These are phyloP conservation scores for Penicillium silybi DNA, from an alignment of 495 filamentous ascomycete species.

Conservation along the genomic window DNA sequence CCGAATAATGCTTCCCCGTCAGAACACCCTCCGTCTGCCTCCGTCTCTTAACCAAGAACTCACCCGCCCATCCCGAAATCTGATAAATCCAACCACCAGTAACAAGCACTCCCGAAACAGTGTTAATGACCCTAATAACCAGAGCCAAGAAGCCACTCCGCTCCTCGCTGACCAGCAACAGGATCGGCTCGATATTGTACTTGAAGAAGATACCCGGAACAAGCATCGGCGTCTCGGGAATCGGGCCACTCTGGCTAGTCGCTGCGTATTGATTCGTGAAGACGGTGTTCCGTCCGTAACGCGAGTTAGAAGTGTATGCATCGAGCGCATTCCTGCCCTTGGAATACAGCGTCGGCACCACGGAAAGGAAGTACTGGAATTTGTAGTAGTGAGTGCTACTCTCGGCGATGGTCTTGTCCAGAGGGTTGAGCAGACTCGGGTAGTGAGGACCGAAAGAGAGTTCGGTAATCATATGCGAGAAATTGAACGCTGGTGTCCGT, in stretches of 20 bases:
- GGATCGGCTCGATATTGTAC: constrained; percentile 97
- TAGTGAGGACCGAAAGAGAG: constrained; percentile 96
- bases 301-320: constrained; percentile 26
- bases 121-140: constrained; percentile 69
- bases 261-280: constrained; percentile 98
- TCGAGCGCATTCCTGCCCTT: constrained; percentile 49
- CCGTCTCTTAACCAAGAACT: constrained; percentile 35
- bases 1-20: constrained; percentile 46
- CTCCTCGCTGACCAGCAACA: constrained; percentile 79
- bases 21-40: constrained; percentile 56
- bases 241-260: constrained; percentile 68
- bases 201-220: constrained; percentile 97
- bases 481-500: constrained; percentile 74
- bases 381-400: constrained; percentile 82
- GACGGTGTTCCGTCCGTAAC: constrained; percentile 29
- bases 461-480: constrained; percentile 94
- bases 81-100: constrained; percentile 63
- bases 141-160: constrained; percentile 69
- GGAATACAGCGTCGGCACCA: constrained; percentile 94
- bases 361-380: constrained; percentile 96
- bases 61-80: constrained; percentile 51
- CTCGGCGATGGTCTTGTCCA: constrained; percentile 80
- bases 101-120: constrained; percentile 59
- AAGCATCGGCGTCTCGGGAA: constrained; percentile 56
- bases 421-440: constrained; percentile 87